Evolutionary conservation across 192 early-diverging fungal genomes (phyloP), one percentile per base, ranked within the genome.

Genomic region (Rhizophagus prolifer): DNA sequence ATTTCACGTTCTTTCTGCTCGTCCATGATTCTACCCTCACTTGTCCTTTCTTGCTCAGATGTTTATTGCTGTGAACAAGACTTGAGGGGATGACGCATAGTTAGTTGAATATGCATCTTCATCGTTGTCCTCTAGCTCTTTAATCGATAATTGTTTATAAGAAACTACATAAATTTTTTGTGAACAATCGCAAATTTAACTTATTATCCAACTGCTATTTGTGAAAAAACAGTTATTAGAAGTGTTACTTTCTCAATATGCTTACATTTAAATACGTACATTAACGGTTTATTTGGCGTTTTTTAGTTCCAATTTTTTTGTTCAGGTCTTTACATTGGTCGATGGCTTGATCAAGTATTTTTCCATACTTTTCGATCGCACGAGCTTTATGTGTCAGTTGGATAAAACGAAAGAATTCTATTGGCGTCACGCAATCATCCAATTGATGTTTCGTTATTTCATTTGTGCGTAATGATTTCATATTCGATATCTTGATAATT

Each of bases 381-480:
- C 58, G 58, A 9, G 58, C 4, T 59, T 74, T 74, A 61, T 74
- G 72, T 61, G 58, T 61, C 31, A 34, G 72, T 28, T 9, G 8
- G 3, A 74, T 74, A 38, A 74, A 74, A 36, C 58, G 72, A 74
- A 74, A 74, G 16, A 61, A 74, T 60, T 74, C 72, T 74, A 74
- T 10, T 0, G 72, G 58, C 36, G 58, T 74, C 1, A 74, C 6
- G 34, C 41, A 23, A 74, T 61, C 72, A 74, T 74, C 72, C 72
- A 74, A 74, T 59, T 0, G n/a, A 74, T 1, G 16, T 74, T 4
- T 21, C 59, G 21, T 36, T 74, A 0, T 12, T 59, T 74, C 5
- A 44, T 6, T 73, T 10, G 14, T 31, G 0, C 28, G 28, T 31
- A 3, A 41, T n/a, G 28, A 0, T 7, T 14, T 72, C 47, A 72